Percentiles rank a stretch among this genome's conserved stretches.
phyloP scores from a whole-genome alignment of 2,329 filamentous ascomycete genomes.

The Raffaelea deltoideospora region DNA sequence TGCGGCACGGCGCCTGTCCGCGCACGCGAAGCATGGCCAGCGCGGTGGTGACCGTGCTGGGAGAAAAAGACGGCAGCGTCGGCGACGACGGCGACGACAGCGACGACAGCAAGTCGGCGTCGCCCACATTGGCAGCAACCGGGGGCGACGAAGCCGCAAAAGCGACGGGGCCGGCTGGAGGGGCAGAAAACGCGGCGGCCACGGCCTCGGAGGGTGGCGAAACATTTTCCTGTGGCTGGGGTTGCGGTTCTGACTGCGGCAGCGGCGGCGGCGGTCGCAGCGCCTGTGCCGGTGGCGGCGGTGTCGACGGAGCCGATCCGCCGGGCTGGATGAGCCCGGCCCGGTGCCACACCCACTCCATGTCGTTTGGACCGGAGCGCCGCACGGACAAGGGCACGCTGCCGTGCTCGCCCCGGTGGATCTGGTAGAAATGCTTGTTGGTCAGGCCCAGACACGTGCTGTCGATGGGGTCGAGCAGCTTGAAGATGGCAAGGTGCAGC shows the following conservation, averaged over 20 bases:
- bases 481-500: constrained; percentile 44
- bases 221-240: too few species aligned
- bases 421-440: constrained; percentile 40
- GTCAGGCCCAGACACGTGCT: constrained; percentile 46
- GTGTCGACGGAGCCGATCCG: too few species aligned
- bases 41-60: constrained; percentile 12
- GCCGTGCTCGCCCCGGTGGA: constrained; percentile 41
- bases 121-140: neutral
- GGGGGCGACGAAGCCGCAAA: too few species aligned
- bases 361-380: constrained; percentile 44
- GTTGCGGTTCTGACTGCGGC: too few species aligned
- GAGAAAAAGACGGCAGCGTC: too few species aligned
- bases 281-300: too few species aligned
- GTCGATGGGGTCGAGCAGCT: constrained; percentile 49
- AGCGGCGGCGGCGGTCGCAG: neutral
- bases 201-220: too few species aligned
- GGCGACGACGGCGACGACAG: constrained; percentile 3
- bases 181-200: neutral
- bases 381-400: constrained; percentile 39
- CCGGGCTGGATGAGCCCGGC: constrained; percentile 21
- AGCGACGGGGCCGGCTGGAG: too few species aligned
- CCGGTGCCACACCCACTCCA: constrained; percentile 49
- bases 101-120: neutral
- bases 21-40: constrained; percentile 35
- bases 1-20: constrained; percentile 46